These are phyloP conservation scores for Candida ortonii DNA, from an alignment of 805 yeast genomes.

Conservation along the genomic window DNA sequence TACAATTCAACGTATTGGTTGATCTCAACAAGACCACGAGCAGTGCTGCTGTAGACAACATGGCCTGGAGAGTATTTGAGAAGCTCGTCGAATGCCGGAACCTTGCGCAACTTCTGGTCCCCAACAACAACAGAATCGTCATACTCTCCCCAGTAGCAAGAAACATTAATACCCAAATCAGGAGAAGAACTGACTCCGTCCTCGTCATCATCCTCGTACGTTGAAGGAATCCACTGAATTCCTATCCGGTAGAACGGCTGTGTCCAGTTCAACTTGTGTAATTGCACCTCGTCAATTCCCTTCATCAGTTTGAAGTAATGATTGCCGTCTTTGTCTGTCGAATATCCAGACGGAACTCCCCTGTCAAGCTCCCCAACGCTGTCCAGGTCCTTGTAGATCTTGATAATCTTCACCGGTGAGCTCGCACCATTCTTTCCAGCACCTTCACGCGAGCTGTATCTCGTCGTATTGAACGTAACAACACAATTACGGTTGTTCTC, in stretches of 20 bases:
- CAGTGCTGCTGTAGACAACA: conserved; percentile 61
- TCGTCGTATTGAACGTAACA: conserved; percentile 53
- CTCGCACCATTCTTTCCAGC: conserved; percentile 31
- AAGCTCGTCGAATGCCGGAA: conserved; percentile 74
- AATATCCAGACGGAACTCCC: conserved; percentile 44
- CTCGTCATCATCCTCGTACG: conserved; percentile 41
- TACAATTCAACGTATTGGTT: conserved; percentile 24
- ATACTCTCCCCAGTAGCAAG: conserved; percentile 80
- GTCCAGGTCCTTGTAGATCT: conserved; percentile 42
- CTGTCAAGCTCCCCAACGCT: too few relatives aligned
- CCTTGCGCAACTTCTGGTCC: conserved; percentile 35
- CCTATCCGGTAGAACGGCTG: conserved; percentile 53
- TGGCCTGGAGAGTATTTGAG: conserved; percentile 63
- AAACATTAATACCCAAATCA: conserved; percentile 53
- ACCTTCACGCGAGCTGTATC: conserved; percentile 32
- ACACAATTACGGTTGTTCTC: conserved; percentile 64
- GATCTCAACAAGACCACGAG: conserved; percentile 66
- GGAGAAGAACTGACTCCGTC: conserved; percentile 22
- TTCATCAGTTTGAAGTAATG: conserved; percentile 47
- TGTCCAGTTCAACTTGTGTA: conserved; percentile 66
- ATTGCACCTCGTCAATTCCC: conserved; percentile 63
- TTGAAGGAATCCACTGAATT: conserved; percentile 73
- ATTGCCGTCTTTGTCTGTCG: conserved; percentile 35
- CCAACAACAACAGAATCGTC: conserved; percentile 42
- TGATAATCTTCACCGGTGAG: conserved; percentile 65